Percentiles rank a stretch among this genome's conserved stretches.
phyloP scores from a whole-genome alignment of 169 alveolate genomes.

The Sarcocystis neurona region DNA sequence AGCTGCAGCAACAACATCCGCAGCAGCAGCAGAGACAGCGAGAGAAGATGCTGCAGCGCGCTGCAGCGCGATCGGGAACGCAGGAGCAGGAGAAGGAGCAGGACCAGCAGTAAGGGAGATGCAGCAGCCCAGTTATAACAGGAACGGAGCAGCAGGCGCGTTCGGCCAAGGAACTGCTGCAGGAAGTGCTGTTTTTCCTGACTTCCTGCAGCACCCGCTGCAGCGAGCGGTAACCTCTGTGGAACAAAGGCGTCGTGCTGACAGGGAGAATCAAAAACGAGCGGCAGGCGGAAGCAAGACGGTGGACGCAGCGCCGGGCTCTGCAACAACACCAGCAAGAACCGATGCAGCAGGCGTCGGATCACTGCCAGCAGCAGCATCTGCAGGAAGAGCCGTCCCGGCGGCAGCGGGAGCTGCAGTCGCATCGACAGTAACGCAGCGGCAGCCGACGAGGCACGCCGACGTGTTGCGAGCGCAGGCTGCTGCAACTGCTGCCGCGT shows the following conservation, averaged over 20 bases:
- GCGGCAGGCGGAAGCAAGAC: not conserved
- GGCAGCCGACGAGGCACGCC: not conserved
- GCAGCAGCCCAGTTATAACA: too few relatives aligned
- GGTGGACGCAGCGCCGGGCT: too few relatives aligned
- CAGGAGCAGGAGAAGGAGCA: not conserved
- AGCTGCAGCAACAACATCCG: not conserved
- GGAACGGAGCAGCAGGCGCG: too few relatives aligned
- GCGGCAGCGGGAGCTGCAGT: conserved; percentile 7
- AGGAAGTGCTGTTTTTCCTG: not conserved
- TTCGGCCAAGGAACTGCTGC: too few relatives aligned
- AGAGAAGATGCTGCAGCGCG: not conserved
- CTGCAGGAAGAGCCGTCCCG: not conserved
- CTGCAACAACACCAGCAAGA: conserved; percentile 27
- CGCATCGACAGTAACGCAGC: not conserved
- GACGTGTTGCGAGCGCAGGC: not conserved
- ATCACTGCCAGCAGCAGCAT: conserved; percentile 51
- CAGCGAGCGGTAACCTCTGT: not conserved
- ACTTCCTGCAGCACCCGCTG: not conserved
- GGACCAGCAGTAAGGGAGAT: not conserved
- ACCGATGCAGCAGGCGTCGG: not conserved
- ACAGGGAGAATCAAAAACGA: not conserved
- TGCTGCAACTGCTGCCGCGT: not conserved
- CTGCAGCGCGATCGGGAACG: not conserved
- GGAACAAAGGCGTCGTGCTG: not conserved
- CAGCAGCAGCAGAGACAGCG: conserved; percentile 26